A percentile compares a stretch with the other conserved stretches of the same genome.
phyloP scores from a whole-genome alignment of 1,284 basidiomycete genomes.

The Ustilago shanxiensis region DNA sequence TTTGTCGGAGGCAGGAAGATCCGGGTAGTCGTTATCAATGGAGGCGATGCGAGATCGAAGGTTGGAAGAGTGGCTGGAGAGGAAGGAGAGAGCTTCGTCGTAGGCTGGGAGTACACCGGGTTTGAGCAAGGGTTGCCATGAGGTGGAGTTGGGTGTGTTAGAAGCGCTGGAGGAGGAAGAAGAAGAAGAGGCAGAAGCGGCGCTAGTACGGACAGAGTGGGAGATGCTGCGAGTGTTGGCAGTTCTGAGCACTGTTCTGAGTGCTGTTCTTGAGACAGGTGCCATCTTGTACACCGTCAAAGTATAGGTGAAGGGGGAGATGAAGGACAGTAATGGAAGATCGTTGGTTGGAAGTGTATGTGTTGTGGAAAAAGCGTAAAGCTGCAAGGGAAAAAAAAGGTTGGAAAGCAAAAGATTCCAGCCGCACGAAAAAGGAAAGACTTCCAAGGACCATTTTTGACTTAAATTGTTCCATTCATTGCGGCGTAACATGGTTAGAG shows the following conservation, averaged over 20 bases:
- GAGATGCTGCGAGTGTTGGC: conserved; percentile 7
- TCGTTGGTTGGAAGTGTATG: conserved; percentile 4
- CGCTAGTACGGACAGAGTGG: conserved; percentile 1
- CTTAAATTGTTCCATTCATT: too few relatives aligned
- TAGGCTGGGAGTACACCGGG: conserved; percentile 82
- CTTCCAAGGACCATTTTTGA: too few relatives aligned
- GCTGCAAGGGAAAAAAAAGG: conserved; percentile 8
- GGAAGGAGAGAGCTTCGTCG: conserved; percentile 81
- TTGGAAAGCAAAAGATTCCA: conserved; percentile 25
- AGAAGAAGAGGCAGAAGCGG: not conserved
- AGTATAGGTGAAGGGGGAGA: not conserved
- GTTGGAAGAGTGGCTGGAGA: conserved; percentile 72
- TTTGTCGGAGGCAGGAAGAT: conserved; percentile 16
- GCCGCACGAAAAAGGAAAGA: conserved; percentile 25
- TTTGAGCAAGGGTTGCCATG: conserved; percentile 74
- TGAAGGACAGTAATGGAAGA: not conserved
- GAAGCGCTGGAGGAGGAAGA: conserved; percentile 3
- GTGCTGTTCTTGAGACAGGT: conserved; percentile 10
- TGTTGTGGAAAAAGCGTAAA: conserved; percentile 1
- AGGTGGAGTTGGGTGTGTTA: conserved; percentile 5
- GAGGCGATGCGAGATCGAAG: conserved; percentile 73
- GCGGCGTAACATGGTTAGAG: conserved; percentile 1
- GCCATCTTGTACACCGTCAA: conserved; percentile 18
- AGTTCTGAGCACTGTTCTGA: not conserved
- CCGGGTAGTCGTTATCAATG: conserved; percentile 38